Percentiles rank a stretch among this genome's conserved stretches.
phyloP scores from a whole-genome alignment of 2,329 filamentous ascomycete species.

The Trichocomaceae sp. region DNA sequence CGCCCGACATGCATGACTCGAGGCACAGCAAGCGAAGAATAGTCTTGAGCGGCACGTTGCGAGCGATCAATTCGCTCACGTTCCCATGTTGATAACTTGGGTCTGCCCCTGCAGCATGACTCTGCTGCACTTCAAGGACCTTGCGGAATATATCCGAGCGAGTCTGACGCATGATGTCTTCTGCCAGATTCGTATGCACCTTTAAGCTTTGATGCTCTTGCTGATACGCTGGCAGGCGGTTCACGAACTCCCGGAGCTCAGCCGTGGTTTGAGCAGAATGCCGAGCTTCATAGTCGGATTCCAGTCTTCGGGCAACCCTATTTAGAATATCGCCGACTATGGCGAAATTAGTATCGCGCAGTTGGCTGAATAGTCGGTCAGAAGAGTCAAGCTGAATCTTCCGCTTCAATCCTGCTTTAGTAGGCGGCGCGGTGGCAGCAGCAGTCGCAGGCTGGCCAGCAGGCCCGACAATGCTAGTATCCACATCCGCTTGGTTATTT shows the following conservation, averaged over 20 bases:
- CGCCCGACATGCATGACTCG: conserved; percentile 83
- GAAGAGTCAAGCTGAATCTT: conserved; percentile 84
- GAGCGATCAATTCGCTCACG: conserved; percentile 90
- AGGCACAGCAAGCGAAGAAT: conserved; percentile 81
- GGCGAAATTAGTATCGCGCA: conserved; percentile 90
- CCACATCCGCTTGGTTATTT: conserved; percentile 87
- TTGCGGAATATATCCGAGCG: conserved; percentile 82
- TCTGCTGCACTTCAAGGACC: conserved; percentile 88
- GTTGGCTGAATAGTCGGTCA: conserved; percentile 78
- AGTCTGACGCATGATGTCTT: conserved; percentile 92
- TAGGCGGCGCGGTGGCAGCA: conserved; percentile 37
- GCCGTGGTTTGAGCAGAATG: conserved; percentile 81
- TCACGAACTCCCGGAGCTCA: conserved; percentile 92
- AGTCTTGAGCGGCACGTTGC: conserved; percentile 71
- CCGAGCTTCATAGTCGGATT: conserved; percentile 80
- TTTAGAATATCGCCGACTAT: conserved; percentile 86
- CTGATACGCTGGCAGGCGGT: conserved; percentile 84
- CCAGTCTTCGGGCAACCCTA: conserved; percentile 79
- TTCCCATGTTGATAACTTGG: conserved; percentile 81
- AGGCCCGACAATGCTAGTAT: conserved; percentile 78
- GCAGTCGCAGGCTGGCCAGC: conserved; percentile 46
- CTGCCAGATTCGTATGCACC: conserved; percentile 82
- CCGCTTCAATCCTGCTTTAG: conserved; percentile 65
- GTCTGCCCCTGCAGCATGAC: conserved; percentile 83
- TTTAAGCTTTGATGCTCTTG: conserved; percentile 90